Percentiles rank a stretch among this genome's conserved stretches.
Conservation (phyloP, 2,329 filamentous ascomycete species). For the Colletotrichum costaricense region DNA sequence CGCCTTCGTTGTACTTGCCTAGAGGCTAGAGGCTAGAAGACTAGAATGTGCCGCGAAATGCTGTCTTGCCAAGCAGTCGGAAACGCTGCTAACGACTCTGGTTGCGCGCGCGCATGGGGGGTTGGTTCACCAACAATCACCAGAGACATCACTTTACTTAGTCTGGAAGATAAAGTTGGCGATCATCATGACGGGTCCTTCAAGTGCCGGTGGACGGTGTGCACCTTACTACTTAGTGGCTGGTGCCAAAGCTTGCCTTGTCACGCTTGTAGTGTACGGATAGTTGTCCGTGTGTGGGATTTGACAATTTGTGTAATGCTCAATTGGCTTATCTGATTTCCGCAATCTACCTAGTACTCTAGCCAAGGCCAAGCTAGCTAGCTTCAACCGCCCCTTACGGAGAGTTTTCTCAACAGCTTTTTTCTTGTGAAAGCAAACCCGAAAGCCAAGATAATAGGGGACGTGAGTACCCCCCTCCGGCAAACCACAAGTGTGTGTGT, state of each 20-base stretch:
- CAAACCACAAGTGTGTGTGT: background rate
- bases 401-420: background rate
- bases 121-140: background rate
- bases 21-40: too few species aligned
- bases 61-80: background rate
- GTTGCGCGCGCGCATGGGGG: background rate
- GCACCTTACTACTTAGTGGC: background rate
- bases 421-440: background rate
- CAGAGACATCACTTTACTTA: background rate
- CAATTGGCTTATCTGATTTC: background rate
- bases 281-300: background rate
- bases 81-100: background rate
- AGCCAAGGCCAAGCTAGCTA: background rate
- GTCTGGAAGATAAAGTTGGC: background rate
- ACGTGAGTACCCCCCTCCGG: background rate
- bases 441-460: background rate
- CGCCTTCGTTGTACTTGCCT: background rate
- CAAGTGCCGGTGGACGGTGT: background rate
- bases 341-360: background rate
- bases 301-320: background rate
- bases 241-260: background rate
- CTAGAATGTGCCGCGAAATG: background rate
- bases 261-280: background rate
- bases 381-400: background rate
- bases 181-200: background rate